Percentiles rank a stretch among this genome's conserved stretches.
Conservation (phyloP, 1,284 basidiomycete species). For the Tilletia setariae region DNA sequence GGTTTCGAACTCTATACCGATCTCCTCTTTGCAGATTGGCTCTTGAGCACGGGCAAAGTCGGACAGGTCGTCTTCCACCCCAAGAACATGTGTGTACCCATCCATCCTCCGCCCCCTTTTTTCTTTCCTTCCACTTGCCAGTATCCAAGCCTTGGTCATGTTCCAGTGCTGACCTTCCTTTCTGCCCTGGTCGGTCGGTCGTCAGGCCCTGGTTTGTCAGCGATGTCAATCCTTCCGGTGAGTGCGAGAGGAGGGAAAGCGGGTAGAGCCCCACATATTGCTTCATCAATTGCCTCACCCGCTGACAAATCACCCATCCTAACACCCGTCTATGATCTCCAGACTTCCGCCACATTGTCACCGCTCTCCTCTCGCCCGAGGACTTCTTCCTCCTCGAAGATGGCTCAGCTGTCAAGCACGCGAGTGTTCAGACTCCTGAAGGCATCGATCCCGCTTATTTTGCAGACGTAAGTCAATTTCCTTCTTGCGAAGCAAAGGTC, state of each 20-base stretch:
- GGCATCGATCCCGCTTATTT: constrained; percentile 48
- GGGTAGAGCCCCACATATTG: neutral
- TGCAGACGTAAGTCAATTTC: neutral
- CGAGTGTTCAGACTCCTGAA: constrained; percentile 31
- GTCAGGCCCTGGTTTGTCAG: constrained; percentile 48
- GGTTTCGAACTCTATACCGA: constrained; percentile 91
- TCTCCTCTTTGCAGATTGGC: constrained; percentile 86
- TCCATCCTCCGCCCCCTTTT: neutral
- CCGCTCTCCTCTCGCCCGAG: constrained; percentile 57
- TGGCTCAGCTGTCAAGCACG: constrained; percentile 8
- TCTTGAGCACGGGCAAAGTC: constrained; percentile 41
- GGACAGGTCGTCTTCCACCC: constrained; percentile 50
- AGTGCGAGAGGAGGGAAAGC: too few relatives aligned
- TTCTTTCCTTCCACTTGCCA: too few relatives aligned
- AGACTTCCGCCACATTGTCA: constrained; percentile 50
- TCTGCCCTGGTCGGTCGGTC: constrained; percentile 45
- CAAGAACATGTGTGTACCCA: constrained; percentile 38
- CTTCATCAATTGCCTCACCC: neutral
- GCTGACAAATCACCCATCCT: neutral
- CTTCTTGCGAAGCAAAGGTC: neutral
- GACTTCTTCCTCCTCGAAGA: constrained; percentile 59
- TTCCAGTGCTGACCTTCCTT: too few relatives aligned
- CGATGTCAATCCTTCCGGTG: constrained; percentile 51
- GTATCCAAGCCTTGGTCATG: too few relatives aligned
- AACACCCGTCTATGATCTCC: neutral